phyloP scores from a whole-genome alignment of 371 early-diverging fungal genomes.

The Zychaea mexicana region DNA sequence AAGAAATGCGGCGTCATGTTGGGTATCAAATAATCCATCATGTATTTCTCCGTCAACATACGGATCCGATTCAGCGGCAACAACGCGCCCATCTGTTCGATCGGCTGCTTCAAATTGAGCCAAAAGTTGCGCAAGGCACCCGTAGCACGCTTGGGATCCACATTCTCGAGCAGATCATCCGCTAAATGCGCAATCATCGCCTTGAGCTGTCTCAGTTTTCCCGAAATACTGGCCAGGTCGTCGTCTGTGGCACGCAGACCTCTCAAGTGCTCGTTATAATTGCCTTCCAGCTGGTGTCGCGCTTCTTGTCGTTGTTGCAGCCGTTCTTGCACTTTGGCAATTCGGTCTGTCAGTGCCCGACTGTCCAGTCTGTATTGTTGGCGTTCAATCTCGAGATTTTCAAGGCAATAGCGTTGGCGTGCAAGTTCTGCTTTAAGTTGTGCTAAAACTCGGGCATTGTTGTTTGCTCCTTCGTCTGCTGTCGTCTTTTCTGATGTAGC shows the following conservation, averaged over 20 bases:
- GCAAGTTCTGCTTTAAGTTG: slow-evolving; percentile 20
- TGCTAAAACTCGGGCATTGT: neutral
- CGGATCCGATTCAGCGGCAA: slow-evolving; percentile 50
- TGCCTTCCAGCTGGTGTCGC: slow-evolving; percentile 33
- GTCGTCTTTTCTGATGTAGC: neutral
- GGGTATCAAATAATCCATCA: slow-evolving; percentile 53
- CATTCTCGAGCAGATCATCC: slow-evolving; percentile 42
- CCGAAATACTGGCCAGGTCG: slow-evolving; percentile 48
- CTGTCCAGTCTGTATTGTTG: slow-evolving; percentile 25
- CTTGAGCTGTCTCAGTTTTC: slow-evolving; percentile 51
- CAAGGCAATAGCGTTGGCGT: slow-evolving; percentile 18
- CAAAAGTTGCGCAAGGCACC: slow-evolving; percentile 38
- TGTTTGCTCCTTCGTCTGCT: slow-evolving; percentile 1
- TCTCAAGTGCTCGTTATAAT: slow-evolving; percentile 57
- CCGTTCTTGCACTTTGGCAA: slow-evolving; percentile 16
- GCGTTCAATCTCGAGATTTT: slow-evolving; percentile 24
- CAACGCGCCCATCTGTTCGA: slow-evolving; percentile 31
- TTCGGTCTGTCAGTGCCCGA: slow-evolving; percentile 15
- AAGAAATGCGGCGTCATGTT: slow-evolving; percentile 42
- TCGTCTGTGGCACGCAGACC: slow-evolving; percentile 59
- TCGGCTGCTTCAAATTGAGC: slow-evolving; percentile 39
- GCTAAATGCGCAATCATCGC: slow-evolving; percentile 44
- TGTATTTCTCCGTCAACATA: slow-evolving; percentile 62
- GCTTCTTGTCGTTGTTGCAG: slow-evolving; percentile 27
- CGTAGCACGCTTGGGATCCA: slow-evolving; percentile 47